phyloP scores from a whole-genome alignment of 805 yeast genomes.

The Zygosaccharomyces siamensis region DNA sequence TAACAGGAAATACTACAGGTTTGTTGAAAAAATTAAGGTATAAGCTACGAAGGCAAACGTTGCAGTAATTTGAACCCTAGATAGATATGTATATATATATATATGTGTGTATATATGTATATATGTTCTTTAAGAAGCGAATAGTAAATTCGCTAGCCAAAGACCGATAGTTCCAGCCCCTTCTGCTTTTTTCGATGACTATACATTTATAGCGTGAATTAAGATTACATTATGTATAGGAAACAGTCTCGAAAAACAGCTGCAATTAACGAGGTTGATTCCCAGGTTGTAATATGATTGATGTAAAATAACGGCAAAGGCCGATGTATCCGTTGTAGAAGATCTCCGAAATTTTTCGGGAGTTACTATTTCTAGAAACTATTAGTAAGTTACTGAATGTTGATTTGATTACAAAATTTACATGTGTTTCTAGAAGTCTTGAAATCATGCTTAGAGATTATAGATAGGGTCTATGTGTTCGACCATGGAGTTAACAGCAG shows the following conservation, averaged over 20 bases:
- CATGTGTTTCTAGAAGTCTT: background rate
- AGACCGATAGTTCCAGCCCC: background rate
- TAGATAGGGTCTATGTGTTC: no score
- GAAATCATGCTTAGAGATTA: background rate
- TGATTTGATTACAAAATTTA: background rate
- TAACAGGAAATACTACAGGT: no score
- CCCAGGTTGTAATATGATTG: no score
- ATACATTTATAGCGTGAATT: background rate
- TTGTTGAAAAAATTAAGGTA: no score
- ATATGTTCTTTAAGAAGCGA: background rate
- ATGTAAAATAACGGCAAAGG: no score
- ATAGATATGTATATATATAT: no score
- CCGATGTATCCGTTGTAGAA: no score
- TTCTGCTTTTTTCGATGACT: background rate
- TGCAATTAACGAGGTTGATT: background rate
- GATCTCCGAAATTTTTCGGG: background rate
- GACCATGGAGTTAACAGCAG: no score
- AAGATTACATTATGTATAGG: background rate
- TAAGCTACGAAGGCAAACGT: no score
- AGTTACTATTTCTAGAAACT: background rate
- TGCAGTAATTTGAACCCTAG: no score
- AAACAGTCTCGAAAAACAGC: background rate
- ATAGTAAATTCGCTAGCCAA: background rate
- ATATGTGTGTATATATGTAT: background rate
- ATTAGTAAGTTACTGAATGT: background rate